These are phyloP conservation scores for Trichocladium uniseriatum DNA, from an alignment of 495 filamentous ascomycete species.

Conservation along the genomic window DNA sequence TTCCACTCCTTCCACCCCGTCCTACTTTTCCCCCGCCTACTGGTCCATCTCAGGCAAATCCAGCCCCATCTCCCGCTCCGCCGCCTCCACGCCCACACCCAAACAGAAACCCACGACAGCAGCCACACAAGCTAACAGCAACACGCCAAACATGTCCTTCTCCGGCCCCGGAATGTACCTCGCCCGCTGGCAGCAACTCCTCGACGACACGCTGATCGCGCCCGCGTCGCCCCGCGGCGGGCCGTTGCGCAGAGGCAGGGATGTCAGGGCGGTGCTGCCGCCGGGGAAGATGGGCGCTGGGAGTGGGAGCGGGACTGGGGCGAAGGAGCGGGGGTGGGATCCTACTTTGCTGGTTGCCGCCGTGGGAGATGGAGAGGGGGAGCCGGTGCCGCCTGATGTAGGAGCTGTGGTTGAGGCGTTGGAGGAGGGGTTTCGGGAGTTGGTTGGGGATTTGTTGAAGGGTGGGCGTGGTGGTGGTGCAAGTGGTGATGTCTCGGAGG, in stretches of 20 bases:
- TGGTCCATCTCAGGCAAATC: background rate
- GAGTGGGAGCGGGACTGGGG: too few relatives aligned
- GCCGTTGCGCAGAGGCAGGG: conserved; percentile 40
- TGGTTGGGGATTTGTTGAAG: conserved; percentile 21
- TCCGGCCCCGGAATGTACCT: conserved; percentile 56
- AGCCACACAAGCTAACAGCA: background rate
- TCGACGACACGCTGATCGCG: conserved; percentile 51
- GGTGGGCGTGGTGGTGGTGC: background rate
- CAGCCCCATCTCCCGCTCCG: background rate
- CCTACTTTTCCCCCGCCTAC: background rate
- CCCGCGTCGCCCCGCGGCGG: conserved; percentile 39
- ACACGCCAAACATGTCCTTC: conserved; percentile 1
- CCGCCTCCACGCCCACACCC: background rate
- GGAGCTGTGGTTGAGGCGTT: conserved; percentile 30
- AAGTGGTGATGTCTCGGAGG: background rate
- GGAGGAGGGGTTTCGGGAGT: conserved; percentile 25
- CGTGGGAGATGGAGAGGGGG: conserved; percentile 9
- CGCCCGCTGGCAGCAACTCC: conserved; percentile 51
- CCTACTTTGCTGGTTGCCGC: conserved; percentile 14
- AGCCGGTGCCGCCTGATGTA: conserved; percentile 28
- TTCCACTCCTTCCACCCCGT: background rate
- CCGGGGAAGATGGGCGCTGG: conserved; percentile 38
- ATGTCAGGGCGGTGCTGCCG: conserved; percentile 40
- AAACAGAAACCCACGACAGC: background rate
- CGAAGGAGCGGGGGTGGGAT: conserved; percentile 22